Percentiles rank a stretch among this genome's conserved stretches.
phyloP scores from a whole-genome alignment of 2,329 filamentous ascomycete species.

The Colletotrichum melonis region DNA sequence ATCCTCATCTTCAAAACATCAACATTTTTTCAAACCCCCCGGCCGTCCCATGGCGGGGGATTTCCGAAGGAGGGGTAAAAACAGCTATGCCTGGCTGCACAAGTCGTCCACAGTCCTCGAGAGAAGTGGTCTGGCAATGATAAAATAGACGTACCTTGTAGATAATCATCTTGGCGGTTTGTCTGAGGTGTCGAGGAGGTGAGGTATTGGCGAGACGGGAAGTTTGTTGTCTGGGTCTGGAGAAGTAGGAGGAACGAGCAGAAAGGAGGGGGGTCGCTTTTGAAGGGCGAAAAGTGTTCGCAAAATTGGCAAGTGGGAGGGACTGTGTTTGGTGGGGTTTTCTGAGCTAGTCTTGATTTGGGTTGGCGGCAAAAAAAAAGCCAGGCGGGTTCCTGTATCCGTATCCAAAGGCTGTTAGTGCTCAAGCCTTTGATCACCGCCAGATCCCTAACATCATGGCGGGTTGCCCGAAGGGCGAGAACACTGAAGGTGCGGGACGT shows the following conservation, averaged over 20 bases:
- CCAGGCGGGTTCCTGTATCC: background rate
- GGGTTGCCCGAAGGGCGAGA: conserved; percentile 26
- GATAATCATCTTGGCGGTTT: conserved; percentile 76
- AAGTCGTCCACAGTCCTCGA: background rate
- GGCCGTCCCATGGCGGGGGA: background rate
- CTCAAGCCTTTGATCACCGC: background rate
- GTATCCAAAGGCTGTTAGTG: conserved; percentile 1
- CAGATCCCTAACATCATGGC: conserved; percentile 2
- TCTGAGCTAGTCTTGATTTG: conserved; percentile 26
- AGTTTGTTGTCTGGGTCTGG: conserved; percentile 34
- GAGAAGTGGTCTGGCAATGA: background rate
- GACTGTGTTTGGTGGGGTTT: conserved; percentile 39
- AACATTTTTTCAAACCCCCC: background rate
- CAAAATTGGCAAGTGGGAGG: conserved; percentile 39
- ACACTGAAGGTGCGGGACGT: conserved; percentile 10
- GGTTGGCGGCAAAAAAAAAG: conserved; percentile 5
- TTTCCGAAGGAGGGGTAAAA: conserved; percentile 29
- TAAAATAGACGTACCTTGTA: conserved; percentile 67
- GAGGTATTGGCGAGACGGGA: conserved; percentile 40
- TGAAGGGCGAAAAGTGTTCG: conserved; percentile 37
- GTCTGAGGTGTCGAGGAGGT: conserved; percentile 42
- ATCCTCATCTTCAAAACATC: background rate
- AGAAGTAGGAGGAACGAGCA: conserved; percentile 18
- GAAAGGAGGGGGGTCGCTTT: conserved; percentile 32
- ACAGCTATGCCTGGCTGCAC: background rate